Conservation (phyloP, 177 flowering plant species). For the Tripterygium wilfordii region DNA sequence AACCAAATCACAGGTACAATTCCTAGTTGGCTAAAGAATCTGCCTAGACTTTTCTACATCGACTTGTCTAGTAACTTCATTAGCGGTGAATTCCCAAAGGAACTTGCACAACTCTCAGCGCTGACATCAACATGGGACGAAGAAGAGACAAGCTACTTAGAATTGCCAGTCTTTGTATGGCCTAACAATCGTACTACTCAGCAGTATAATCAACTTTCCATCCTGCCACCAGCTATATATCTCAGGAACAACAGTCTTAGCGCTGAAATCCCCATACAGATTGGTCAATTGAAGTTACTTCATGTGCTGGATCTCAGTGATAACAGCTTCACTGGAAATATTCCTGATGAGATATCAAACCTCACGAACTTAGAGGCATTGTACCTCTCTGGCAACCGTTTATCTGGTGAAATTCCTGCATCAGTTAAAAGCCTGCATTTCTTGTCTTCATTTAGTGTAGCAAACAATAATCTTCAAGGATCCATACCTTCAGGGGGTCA, state of each 20-base stretch:
- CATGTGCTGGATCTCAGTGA: conserved; percentile 49
- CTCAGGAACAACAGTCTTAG: conserved; percentile 36
- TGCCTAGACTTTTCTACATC: conserved; percentile 52
- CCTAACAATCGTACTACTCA: conserved; percentile 40
- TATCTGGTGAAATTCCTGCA: conserved; percentile 54
- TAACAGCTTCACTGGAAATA: conserved; percentile 43
- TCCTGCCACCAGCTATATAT: conserved; percentile 57
- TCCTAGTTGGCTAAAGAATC: conserved; percentile 48
- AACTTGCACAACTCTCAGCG: conserved; percentile 29
- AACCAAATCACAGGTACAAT: conserved; percentile 44
- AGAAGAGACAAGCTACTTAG: conserved; percentile 29
- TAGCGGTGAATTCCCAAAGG: conserved; percentile 45
- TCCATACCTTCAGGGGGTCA: conserved; percentile 59
- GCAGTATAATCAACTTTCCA: conserved; percentile 60
- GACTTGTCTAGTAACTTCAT: conserved; percentile 55
- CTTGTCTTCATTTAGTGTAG: conserved; percentile 54
- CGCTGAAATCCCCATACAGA: conserved; percentile 48
- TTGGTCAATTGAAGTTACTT: conserved; percentile 48
- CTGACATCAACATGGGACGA: conserved; percentile 20
- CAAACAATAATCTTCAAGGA: conserved; percentile 53
- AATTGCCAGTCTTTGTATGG: conserved; percentile 54
- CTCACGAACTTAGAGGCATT: conserved; percentile 53
- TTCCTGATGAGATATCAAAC: conserved; percentile 48
- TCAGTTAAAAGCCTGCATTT: conserved; percentile 47
- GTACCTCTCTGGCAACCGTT: conserved; percentile 46